phyloP scores from a whole-genome alignment of 202 grass and related monocot genomes.

The Panicum hallii region DNA sequence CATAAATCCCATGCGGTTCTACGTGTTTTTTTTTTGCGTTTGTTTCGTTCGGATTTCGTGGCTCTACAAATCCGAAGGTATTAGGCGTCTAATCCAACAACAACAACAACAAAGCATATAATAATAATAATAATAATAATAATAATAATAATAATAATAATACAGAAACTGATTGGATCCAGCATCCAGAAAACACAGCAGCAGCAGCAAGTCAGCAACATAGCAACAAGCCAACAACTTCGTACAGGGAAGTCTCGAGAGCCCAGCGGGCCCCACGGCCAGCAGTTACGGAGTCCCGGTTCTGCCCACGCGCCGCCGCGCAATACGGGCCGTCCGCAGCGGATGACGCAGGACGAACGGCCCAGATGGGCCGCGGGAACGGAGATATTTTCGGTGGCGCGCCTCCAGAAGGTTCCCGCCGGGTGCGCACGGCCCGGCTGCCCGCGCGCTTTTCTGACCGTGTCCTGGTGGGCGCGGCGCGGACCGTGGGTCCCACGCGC shows the following conservation, averaged over 20 bases:
- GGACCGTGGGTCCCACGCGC: not conserved
- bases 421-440: not conserved
- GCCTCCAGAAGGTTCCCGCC: conserved; percentile 41
- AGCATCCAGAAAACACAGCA: not conserved
- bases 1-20: not conserved
- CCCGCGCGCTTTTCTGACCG: conserved; percentile 3
- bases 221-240: not conserved
- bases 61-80: not conserved
- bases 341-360: not conserved
- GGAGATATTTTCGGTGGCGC: conserved; percentile 28
- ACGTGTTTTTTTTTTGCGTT: too few relatives aligned
- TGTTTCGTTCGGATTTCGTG: not conserved
- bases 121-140: too few relatives aligned
- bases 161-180: not conserved
- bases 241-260: not conserved
- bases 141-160: too few relatives aligned
- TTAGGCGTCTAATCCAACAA: not conserved
- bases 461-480: not conserved
- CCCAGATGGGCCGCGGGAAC: not conserved
- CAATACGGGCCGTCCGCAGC: not conserved
- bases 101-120: too few relatives aligned
- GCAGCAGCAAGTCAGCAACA: not conserved
- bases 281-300: not conserved
- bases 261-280: not conserved
- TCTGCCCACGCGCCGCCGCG: not conserved